Evolutionary conservation across 225 moss, liverwort and hornwort genomes (phyloP).

Genomic region (Marchantia polymorpha): DNA sequence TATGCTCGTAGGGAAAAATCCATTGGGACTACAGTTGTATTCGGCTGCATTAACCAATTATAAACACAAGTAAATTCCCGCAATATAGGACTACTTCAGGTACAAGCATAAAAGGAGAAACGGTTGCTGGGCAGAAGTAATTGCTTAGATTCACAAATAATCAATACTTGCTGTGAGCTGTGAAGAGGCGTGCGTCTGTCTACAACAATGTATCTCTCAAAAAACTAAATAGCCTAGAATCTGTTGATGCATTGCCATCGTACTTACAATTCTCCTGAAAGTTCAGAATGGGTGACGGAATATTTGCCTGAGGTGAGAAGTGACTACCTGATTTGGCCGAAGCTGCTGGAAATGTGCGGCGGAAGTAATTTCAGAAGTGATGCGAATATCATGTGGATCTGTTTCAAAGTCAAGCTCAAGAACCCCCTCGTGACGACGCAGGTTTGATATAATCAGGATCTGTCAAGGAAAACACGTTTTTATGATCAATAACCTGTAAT

Average conservation of each 20-base stretch:
- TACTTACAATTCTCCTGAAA: too few species aligned
- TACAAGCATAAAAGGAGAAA: neutral
- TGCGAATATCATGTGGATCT: conserved; percentile 51
- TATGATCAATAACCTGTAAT: too few species aligned
- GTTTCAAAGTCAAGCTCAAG: conserved; percentile 57
- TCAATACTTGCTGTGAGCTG: neutral
- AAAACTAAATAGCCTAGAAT: too few species aligned
- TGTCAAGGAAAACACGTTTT: conserved; percentile 15
- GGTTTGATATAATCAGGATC: conserved; percentile 53
- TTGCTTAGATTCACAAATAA: neutral
- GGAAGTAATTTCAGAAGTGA: conserved; percentile 42
- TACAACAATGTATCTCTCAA: too few species aligned
- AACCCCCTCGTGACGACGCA: conserved; percentile 50
- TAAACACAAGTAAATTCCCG: neutral
- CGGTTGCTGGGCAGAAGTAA: neutral
- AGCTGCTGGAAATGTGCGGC: conserved; percentile 47
- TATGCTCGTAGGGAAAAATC: conserved; percentile 53
- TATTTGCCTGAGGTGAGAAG: too few species aligned
- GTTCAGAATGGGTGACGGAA: too few species aligned
- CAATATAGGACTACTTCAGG: neutral
- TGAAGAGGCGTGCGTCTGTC: too few species aligned
- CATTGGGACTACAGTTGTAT: conserved; percentile 49
- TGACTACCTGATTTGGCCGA: conserved; percentile 50
- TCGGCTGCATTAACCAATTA: conserved; percentile 38
- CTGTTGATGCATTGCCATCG: too few species aligned